Evolutionary conservation across 2,329 filamentous ascomycete genomes (phyloP).

Genomic region (Fusarium nisikadoi): DNA sequence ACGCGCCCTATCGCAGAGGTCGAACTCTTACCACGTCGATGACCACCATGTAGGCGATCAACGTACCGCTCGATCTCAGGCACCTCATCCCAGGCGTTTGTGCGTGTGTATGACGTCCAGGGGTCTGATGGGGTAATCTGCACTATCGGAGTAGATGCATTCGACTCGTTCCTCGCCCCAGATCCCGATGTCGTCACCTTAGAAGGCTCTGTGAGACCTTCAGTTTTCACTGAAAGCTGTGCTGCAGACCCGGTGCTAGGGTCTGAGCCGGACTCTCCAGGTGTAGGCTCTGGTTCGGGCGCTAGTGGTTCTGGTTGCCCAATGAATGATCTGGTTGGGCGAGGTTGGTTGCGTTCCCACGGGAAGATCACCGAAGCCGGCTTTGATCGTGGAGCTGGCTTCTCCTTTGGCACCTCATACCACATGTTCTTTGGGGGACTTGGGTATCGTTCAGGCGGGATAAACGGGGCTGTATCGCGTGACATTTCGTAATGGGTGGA

Average conservation of each 20-base stretch:
- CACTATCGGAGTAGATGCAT: slow-evolving; percentile 61
- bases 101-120: slow-evolving; percentile 79
- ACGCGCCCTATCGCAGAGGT: slow-evolving; percentile 31
- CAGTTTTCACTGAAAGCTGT: slow-evolving; percentile 25
- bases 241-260: not conserved
- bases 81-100: slow-evolving; percentile 93
- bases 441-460: slow-evolving; percentile 80
- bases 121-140: slow-evolving; percentile 63
- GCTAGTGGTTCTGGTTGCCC: slow-evolving; percentile 31
- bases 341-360: slow-evolving; percentile 80
- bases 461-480: slow-evolving; percentile 76
- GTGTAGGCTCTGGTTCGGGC: not conserved
- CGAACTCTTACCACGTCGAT: slow-evolving; percentile 55
- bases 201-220: slow-evolving; percentile 47
- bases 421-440: slow-evolving; percentile 89
- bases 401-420: slow-evolving; percentile 79
- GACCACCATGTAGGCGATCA: slow-evolving; percentile 76
- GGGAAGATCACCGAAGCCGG: slow-evolving; percentile 82
- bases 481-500: slow-evolving; percentile 85
- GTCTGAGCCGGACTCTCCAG: not conserved
- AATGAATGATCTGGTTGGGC: slow-evolving; percentile 71
- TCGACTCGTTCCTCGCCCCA: slow-evolving; percentile 52
- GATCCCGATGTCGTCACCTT: slow-evolving; percentile 48
- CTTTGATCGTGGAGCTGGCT: slow-evolving; percentile 63
- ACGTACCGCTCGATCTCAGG: slow-evolving; percentile 91